Conservation (phyloP, 805 yeast genomes). For the Grigorovia yakushimaensis region DNA sequence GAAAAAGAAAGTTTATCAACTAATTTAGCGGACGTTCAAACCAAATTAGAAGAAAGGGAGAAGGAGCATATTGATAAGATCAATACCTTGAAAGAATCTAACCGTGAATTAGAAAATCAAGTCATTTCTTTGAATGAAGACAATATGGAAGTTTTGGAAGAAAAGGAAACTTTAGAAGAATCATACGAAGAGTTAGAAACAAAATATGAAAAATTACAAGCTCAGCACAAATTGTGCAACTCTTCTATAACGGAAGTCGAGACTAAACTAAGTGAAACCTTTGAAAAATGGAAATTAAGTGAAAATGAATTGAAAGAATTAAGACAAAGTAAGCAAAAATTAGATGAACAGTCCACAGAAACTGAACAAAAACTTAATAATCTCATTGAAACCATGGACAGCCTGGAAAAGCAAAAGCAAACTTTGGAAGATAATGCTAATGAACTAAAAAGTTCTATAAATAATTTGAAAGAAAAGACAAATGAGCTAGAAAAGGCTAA, state of each 20-base stretch:
- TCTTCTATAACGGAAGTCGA: neutral
- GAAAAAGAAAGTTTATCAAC: constrained; percentile 5
- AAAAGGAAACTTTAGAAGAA: neutral
- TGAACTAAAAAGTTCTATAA: neutral
- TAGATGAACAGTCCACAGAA: neutral
- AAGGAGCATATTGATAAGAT: neutral
- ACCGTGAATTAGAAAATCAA: constrained; percentile 1
- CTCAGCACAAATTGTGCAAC: neutral
- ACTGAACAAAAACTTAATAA: neutral
- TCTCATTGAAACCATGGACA: neutral
- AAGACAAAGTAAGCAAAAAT: neutral
- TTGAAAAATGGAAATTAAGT: neutral
- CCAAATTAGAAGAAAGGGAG: neutral
- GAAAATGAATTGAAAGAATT: neutral
- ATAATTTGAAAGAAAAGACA: neutral
- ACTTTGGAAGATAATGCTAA: neutral
- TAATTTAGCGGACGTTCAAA: constrained; percentile 4
- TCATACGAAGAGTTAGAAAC: neutral
- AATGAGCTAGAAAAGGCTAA: neutral
- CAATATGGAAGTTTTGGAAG: neutral
- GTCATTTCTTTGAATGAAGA: neutral
- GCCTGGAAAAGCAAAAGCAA: neutral
- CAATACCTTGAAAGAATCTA: neutral
- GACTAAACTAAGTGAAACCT: neutral
- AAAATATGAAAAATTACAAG: neutral